phyloP scores from a whole-genome alignment of 2,329 filamentous ascomycete species.

The Venturia aucupariae region DNA sequence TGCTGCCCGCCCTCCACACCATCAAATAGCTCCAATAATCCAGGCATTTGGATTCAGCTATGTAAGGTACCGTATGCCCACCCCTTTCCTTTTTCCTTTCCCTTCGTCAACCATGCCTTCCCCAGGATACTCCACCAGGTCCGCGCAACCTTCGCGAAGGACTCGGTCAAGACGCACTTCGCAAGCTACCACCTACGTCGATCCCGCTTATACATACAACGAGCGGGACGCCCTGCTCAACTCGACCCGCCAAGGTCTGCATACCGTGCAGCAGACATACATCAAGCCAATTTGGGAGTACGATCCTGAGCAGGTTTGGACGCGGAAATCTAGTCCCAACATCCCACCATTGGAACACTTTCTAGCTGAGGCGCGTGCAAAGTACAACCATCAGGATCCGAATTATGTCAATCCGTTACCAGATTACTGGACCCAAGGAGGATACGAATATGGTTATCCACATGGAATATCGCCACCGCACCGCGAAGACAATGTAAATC shows the following conservation, averaged over 20 bases:
- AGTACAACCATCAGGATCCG: neutral
- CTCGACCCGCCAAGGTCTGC: neutral
- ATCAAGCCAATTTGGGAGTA: conserved; percentile 8
- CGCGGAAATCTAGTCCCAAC: neutral
- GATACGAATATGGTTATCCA: conserved; percentile 6
- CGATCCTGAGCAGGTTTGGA: conserved; percentile 5
- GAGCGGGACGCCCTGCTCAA: neutral
- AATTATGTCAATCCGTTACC: neutral
- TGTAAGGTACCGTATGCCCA: neutral
- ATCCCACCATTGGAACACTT: conserved; percentile 1
- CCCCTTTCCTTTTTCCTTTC: neutral
- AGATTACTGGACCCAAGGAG: neutral
- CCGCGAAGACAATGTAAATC: neutral
- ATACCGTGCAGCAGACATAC: neutral
- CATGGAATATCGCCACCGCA: conserved; percentile 3
- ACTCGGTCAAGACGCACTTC: conserved; percentile 2
- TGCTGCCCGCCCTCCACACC: conserved; percentile 6
- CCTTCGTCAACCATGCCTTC: neutral
- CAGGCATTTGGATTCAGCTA: neutral
- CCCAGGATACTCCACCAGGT: neutral
- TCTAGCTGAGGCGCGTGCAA: neutral
- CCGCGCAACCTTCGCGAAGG: neutral
- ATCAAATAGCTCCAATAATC: neutral
- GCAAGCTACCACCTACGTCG: conserved; percentile 5
- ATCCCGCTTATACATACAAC: conserved; percentile 4